Base-by-base conservation (phyloP, 2,329 filamentous ascomycete genomes). In the Endocalyx cinctus region DNA sequence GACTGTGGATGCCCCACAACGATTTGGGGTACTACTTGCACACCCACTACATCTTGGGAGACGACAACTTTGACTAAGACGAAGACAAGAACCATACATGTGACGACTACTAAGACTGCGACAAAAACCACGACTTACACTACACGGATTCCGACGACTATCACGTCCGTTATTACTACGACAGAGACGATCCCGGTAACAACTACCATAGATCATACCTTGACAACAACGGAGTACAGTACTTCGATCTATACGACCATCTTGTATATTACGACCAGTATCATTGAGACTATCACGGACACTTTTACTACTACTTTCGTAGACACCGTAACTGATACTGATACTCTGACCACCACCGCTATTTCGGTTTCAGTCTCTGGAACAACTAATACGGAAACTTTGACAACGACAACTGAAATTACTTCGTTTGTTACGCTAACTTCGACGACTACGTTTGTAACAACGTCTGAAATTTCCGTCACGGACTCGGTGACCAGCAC, bases 401-500 rank as follows among this genome's bases (percentile, higher is more conserved):
- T 31, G 53, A 49, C 49, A 11, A 37, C 46, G n/a, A 56, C 48
- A 7, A 34, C 45, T 15, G 41, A 45, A 27, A 46, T 37, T 5
- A 49, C 45, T n/a, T 47, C 50, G 12, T 45, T 49, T 14, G 39
- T 55, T 19, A 55, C 53, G 10, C 29, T 48, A 3, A 45, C 40
- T n/a, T 39, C 38, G 12, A 56, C 48, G 11, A 48, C 47, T 6
- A 55, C 51, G 8, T 52, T 50, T 27, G 31, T 51, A 11, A 54
- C 51, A 4, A 35, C 41, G 15, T 51, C 50, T 5, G 49, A 49
- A 29, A 46, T 48, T 25, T 42, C 46, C 11, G 31, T 56, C 14
- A 55, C 52, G n/a, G 49, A 55, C 30, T 55, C 54, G 10, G 45
- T 48, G 25, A 50, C 44, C 39, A 50, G 34, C 47, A 55, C 31